Evolutionary conservation across 1,284 basidiomycete species (phyloP), one percentile per base, ranked within the genome.

Genomic region (Marasmius tenuissimus): DNA sequence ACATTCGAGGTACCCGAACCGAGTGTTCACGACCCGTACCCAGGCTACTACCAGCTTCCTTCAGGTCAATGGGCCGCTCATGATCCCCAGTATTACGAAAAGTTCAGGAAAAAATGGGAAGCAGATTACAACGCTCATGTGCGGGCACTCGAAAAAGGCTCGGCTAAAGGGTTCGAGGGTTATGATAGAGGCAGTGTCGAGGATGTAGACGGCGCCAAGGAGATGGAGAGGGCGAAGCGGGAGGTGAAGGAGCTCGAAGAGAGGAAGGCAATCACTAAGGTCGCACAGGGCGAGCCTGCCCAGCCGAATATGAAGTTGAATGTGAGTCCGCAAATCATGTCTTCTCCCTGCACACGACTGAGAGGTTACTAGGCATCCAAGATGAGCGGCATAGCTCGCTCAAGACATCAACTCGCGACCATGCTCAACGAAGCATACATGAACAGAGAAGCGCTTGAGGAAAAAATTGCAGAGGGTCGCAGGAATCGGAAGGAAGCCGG

Each of bases 11-110:
- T 90, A 0, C 93, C 93, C 0, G 85, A 87, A 59, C 94, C 94
- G 0, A 89, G 86, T 4, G 80, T 85, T 0, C 77, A 80, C 20
- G 94, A 96, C 71, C 85, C 85, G 18, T 94, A 95, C 73, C 94
- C 94, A 1, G 94, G 94, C 2, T 96, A 95, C 76, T 96, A 96
- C 73, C 86, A 89, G 64, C 82, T 91, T 33, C 92, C 93, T 0
- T 89, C 89, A 1, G 93, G 93, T 10, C 71, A 81, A 55, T 96
- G 93, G 89, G 88, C 85, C 27, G 86, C 89, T 0, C 83, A 96
- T 72, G 92, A 96, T 60, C 75, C 85, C 0, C 81, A 70, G n/a
- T 94, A 92, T 73, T 96, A 93, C 71, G 80, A 81, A 37, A 84
- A 80, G 37, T 92, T 91, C 75, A 83, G 85, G 66, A 80, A 84